These are phyloP conservation scores for Vicia faba DNA, from an alignment of 306 rosid species.

Conservation along the genomic window DNA sequence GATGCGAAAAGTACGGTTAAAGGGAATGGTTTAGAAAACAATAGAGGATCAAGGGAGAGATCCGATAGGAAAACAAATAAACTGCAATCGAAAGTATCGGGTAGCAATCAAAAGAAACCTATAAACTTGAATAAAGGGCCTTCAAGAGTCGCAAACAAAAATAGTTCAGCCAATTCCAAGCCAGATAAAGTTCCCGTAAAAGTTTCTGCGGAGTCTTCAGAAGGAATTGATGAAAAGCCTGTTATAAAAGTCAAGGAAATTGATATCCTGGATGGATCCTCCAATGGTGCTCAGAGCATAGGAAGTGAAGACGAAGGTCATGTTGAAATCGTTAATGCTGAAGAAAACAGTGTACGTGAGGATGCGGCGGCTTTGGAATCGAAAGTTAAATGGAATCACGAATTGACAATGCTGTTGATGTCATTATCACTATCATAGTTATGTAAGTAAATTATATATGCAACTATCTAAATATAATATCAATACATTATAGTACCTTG, in stretches of 20 bases:
- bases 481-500: conserved; percentile 43
- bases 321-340: conserved; percentile 41
- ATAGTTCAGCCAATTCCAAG: conserved; percentile 43
- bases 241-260: conserved; percentile 50
- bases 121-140: conserved; percentile 44
- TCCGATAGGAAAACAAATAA: conserved; percentile 42
- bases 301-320: conserved; percentile 48
- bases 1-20: conserved; percentile 46
- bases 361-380: conserved; percentile 43
- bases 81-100: conserved; percentile 44
- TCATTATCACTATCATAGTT: not conserved
- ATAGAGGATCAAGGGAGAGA: conserved; percentile 50
- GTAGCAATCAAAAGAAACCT: conserved; percentile 50
- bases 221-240: conserved; percentile 58
- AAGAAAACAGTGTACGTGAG: conserved; percentile 55
- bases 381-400: conserved; percentile 71
- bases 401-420: conserved; percentile 31
- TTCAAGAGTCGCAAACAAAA: conserved; percentile 43
- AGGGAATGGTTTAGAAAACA: conserved; percentile 48
- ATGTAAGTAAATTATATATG: not conserved
- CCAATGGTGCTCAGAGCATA: conserved; percentile 49
- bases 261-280: conserved; percentile 56
- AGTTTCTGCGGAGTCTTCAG: conserved; percentile 60
- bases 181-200: conserved; percentile 45
- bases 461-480: conserved; percentile 19